Evolutionary conservation across 2,329 filamentous ascomycete genomes (phyloP).

Genomic region (Alternaria alternata): DNA sequence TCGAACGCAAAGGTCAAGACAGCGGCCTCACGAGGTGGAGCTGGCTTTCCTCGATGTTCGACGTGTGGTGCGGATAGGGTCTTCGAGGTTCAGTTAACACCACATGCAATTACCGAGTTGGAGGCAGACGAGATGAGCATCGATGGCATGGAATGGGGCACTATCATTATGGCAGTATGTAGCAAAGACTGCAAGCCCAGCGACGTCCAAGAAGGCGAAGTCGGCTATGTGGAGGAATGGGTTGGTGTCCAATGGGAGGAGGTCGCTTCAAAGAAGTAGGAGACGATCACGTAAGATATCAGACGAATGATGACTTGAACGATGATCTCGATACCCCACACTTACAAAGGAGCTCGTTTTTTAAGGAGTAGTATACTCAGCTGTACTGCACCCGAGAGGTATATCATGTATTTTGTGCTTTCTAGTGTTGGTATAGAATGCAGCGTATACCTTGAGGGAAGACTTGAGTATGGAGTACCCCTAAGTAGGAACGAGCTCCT

Average conservation of each 20-base stretch:
- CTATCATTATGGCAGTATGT: slow-evolving; percentile 86
- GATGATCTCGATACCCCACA: neutral
- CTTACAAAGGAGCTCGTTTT: too few species aligned
- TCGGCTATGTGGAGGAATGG: slow-evolving; percentile 93
- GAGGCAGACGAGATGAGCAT: slow-evolving; percentile 73
- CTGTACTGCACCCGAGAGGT: too few species aligned
- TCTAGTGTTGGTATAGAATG: too few species aligned
- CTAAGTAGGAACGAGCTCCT: too few species aligned
- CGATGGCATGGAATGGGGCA: slow-evolving; percentile 98
- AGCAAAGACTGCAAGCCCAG: slow-evolving; percentile 75
- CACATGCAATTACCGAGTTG: slow-evolving; percentile 86
- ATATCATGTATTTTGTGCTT: too few species aligned
- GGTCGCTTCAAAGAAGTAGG: slow-evolving; percentile 44
- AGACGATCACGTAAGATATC: neutral
- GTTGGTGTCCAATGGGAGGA: slow-evolving; percentile 99
- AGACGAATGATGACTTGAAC: neutral
- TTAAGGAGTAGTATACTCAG: too few species aligned
- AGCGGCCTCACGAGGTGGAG: slow-evolving; percentile 30
- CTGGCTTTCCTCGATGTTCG: slow-evolving; percentile 74
- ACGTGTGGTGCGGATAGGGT: slow-evolving; percentile 78
- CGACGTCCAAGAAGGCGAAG: slow-evolving; percentile 66
- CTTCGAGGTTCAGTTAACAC: slow-evolving; percentile 93
- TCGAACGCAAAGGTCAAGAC: slow-evolving; percentile 42
- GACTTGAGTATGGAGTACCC: too few species aligned
- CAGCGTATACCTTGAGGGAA: too few species aligned